Evolutionary conservation across 352 stramenopile genomes (phyloP).

Genomic region (Phytophthora hybrid): DNA sequence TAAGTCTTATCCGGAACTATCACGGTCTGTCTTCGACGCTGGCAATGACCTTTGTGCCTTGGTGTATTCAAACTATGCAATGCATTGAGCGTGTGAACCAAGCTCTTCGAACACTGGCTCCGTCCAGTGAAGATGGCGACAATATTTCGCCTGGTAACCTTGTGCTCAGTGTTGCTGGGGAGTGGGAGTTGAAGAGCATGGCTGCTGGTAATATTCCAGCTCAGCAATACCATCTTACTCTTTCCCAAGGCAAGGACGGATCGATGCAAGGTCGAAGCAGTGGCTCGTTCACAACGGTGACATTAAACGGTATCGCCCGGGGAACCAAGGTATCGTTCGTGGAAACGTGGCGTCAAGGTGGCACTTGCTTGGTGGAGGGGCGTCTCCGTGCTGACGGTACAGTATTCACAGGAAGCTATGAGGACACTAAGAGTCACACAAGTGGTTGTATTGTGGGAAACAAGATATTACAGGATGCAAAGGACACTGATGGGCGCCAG

Average conservation of each 20-base stretch:
- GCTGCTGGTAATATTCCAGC: slow-evolving; percentile 87
- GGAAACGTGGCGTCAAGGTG: slow-evolving; percentile 88
- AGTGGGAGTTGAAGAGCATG: slow-evolving; percentile 91
- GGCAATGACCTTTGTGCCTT: slow-evolving; percentile 80
- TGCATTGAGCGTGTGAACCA: slow-evolving; percentile 74
- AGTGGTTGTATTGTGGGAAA: slow-evolving; percentile 84
- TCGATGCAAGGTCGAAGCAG: slow-evolving; percentile 75
- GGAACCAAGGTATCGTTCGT: slow-evolving; percentile 88
- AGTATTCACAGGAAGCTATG: slow-evolving; percentile 82
- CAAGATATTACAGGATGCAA: slow-evolving; percentile 53
- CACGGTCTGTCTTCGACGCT: slow-evolving; percentile 73
- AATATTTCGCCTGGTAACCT: slow-evolving; percentile 46
- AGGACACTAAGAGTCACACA: slow-evolving; percentile 90
- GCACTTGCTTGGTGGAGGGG: slow-evolving; percentile 88
- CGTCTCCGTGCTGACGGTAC: slow-evolving; percentile 75
- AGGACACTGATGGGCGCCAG: slow-evolving; percentile 24
- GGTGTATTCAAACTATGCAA: slow-evolving; percentile 75
- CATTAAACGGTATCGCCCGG: slow-evolving; percentile 72
- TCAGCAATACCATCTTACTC: slow-evolving; percentile 85
- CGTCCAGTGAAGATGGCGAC: slow-evolving; percentile 35
- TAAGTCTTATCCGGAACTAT: slow-evolving; percentile 75
- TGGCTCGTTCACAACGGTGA: slow-evolving; percentile 86
- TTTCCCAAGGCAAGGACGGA: slow-evolving; percentile 76
- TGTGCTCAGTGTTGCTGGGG: slow-evolving; percentile 73
- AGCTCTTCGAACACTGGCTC: slow-evolving; percentile 44